Conservation (phyloP, 2,329 filamentous ascomycete species). For the Blumeriella jaapii region DNA sequence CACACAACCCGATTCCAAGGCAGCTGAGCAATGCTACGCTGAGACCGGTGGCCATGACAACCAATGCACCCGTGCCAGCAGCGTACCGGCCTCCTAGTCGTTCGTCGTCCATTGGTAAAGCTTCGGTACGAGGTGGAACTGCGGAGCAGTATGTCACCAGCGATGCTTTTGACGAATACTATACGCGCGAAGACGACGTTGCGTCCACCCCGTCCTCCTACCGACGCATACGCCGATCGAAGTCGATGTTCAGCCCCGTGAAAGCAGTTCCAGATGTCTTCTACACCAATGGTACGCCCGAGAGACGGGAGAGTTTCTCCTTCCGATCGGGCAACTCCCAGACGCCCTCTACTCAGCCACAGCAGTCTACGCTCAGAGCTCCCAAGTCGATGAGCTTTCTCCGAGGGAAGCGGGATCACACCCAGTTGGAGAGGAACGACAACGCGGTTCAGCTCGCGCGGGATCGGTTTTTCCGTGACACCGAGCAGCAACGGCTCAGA, state of each 20-base stretch:
- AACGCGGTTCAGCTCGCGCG: constrained; percentile 29
- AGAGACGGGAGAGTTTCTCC: constrained; percentile 10
- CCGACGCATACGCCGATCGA: constrained; percentile 41
- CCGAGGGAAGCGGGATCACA: constrained; percentile 20
- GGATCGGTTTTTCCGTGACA: constrained; percentile 29
- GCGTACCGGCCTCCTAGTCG: constrained; percentile 25
- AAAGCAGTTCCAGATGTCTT: constrained; percentile 20
- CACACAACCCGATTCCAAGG: constrained; percentile 8
- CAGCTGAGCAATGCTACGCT: constrained; percentile 16
- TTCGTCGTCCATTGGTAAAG: constrained; percentile 25
- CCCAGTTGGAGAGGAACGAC: constrained; percentile 25
- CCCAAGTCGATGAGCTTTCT: constrained; percentile 47
- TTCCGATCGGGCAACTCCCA: constrained; percentile 8
- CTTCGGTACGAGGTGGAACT: constrained; percentile 14
- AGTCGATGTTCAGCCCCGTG: constrained; percentile 37
- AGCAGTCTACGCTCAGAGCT: constrained; percentile 29
- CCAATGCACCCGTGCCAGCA: constrained; percentile 20
- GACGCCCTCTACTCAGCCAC: constrained; percentile 19
- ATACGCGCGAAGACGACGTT: constrained; percentile 37
- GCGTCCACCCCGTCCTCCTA: constrained; percentile 38
- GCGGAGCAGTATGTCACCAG: constrained; percentile 29
- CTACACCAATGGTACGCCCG: constrained; percentile 24
- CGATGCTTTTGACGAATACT: constrained; percentile 32
- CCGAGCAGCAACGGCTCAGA: constrained; percentile 28
- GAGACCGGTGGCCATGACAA: constrained; percentile 22